phyloP scores from a whole-genome alignment of 176 grass and related monocot genomes.

The Guadua angustifolia region DNA sequence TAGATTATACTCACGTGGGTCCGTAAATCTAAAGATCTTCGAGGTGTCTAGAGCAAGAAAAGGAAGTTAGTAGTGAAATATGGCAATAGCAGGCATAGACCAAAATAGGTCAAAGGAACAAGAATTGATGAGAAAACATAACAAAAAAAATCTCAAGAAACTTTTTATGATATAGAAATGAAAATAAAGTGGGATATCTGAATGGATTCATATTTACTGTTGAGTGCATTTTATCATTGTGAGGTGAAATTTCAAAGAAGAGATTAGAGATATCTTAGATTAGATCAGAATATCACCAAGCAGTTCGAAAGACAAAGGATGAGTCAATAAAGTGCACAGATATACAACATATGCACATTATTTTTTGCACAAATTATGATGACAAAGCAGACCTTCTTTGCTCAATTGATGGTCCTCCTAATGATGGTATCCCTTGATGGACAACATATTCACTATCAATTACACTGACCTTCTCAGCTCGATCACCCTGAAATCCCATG shows the following conservation, averaged over 20 bases:
- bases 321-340: neutral
- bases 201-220: neutral
- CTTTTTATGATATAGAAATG: neutral
- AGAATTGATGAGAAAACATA: neutral
- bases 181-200: neutral
- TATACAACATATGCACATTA: neutral
- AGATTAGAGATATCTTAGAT: neutral
- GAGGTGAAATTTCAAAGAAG: neutral
- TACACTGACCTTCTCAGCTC: conserved; percentile 92
- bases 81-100: neutral
- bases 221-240: neutral
- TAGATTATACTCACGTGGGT: conserved; percentile 60
- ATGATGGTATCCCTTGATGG: conserved; percentile 96
- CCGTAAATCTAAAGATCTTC: conserved; percentile 84
- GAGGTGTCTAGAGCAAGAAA: conserved; percentile 51
- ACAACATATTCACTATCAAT: conserved; percentile 95
- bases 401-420: conserved; percentile 81
- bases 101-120: conserved; percentile 11
- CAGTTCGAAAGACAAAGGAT: neutral
- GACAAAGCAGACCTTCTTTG: conserved; percentile 57
- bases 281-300: neutral
- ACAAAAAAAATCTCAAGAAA: neutral
- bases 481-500: conserved; percentile 81
- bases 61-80: neutral
- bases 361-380: neutral